Evolutionary conservation across 1,139 yeast species (phyloP).

Genomic region (Geotrichum bryndzae): DNA sequence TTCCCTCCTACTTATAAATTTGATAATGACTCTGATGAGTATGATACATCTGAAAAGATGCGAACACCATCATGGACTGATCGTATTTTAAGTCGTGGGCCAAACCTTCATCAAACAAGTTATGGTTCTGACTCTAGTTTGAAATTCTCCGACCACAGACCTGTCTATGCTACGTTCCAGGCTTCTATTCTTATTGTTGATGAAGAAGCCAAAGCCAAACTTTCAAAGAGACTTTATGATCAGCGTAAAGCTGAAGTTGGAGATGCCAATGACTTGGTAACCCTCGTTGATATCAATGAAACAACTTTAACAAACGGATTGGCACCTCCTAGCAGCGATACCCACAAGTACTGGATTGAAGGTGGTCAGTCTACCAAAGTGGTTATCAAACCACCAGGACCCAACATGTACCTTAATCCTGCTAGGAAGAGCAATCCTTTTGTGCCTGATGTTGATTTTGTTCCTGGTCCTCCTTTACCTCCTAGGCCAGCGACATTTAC

Average conservation of each 20-base stretch:
- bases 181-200: slow-evolving; percentile 67
- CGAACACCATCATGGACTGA: slow-evolving; percentile 98
- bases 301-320: slow-evolving; percentile 40
- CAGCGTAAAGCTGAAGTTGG: slow-evolving; percentile 37
- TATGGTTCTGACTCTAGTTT: slow-evolving; percentile 61
- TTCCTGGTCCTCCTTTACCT: slow-evolving; percentile 21
- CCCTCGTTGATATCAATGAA: slow-evolving; percentile 33
- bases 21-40: slow-evolving; percentile 76
- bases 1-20: slow-evolving; percentile 92
- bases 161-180: slow-evolving; percentile 74
- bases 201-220: slow-evolving; percentile 50
- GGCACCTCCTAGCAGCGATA: slow-evolving; percentile 87
- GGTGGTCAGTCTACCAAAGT: slow-evolving; percentile 74
- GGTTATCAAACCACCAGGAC: slow-evolving; percentile 37
- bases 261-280: slow-evolving; percentile 34
- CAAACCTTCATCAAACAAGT: slow-evolving; percentile 52
- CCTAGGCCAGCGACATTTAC: slow-evolving; percentile 15
- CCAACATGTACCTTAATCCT: slow-evolving; percentile 56
- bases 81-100: slow-evolving; percentile 54
- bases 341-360: slow-evolving; percentile 85
- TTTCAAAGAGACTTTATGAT: slow-evolving; percentile 56
- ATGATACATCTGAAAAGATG: slow-evolving; percentile 87
- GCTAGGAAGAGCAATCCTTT: slow-evolving; percentile 65
- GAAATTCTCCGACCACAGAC: slow-evolving; percentile 85
- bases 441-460: slow-evolving; percentile 27